A percentile compares a stretch with the other conserved stretches of the same genome.
Evolutionary conservation across 2,329 filamentous ascomycete genomes (phyloP).

Genomic region (Aspergillus chevalieri): DNA sequence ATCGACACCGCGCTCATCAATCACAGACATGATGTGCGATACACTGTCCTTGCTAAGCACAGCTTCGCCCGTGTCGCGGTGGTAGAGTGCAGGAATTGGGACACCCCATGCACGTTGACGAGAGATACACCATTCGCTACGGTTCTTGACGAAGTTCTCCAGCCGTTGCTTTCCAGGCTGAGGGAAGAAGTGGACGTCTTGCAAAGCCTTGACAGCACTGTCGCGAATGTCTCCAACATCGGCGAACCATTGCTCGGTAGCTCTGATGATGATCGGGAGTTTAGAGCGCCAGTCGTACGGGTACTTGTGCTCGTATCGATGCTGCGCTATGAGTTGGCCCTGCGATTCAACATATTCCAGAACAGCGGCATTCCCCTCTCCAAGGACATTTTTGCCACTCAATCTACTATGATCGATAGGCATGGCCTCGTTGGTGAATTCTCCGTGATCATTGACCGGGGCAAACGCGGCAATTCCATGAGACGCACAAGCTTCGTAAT

Average conservation of each 20-base stretch:
- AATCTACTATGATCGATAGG: conserved; percentile 62
- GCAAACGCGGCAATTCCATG: conserved; percentile 69
- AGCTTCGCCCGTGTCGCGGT: conserved; percentile 60
- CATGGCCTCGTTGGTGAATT: conserved; percentile 73
- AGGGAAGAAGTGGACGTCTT: conserved; percentile 72
- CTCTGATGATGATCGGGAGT: conserved; percentile 79
- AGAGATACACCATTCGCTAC: conserved; percentile 97
- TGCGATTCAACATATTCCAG: conserved; percentile 60
- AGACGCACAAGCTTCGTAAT: conserved; percentile 74
- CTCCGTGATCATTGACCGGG: conserved; percentile 74
- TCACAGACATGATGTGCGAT: conserved; percentile 73
- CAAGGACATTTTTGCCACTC: conserved; percentile 65
- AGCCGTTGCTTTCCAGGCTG: conserved; percentile 66
- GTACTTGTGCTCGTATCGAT: conserved; percentile 81
- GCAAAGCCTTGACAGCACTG: conserved; percentile 62
- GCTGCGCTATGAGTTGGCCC: conserved; percentile 58
- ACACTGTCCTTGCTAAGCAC: conserved; percentile 75
- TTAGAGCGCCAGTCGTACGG: conserved; percentile 98
- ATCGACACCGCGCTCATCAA: conserved; percentile 73
- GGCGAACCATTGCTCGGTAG: conserved; percentile 97
- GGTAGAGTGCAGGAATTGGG: conserved; percentile 85
- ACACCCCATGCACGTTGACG: conserved; percentile 94
- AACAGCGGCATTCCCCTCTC: conserved; percentile 63
- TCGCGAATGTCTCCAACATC: conserved; percentile 79
- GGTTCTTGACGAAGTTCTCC: conserved; percentile 76